Conservation (phyloP, 1,284 basidiomycete genomes). For the Testicularia cyperi region DNA sequence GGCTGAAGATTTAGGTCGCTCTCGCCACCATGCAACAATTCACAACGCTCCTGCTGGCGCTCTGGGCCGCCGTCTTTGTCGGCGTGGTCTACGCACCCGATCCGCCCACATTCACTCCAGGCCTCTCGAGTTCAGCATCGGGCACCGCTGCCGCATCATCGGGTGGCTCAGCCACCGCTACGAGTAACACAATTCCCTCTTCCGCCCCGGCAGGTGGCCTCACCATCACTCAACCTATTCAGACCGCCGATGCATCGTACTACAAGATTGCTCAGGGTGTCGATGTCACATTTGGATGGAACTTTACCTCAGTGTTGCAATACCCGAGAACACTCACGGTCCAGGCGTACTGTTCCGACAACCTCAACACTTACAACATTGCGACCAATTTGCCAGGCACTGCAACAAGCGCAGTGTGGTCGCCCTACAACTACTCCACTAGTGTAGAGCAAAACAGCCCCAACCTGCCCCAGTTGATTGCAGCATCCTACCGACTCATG, state of each 20-base stretch:
- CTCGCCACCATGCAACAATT: conserved; percentile 10
- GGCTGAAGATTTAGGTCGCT: too few relatives aligned
- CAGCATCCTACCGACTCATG: conserved; percentile 52
- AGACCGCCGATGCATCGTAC: conserved; percentile 54
- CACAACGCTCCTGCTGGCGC: conserved; percentile 11
- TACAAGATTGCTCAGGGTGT: conserved; percentile 58
- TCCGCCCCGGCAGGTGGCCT: conserved; percentile 53
- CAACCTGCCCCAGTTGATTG: conserved; percentile 46
- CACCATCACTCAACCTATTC: conserved; percentile 52
- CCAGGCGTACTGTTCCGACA: conserved; percentile 53
- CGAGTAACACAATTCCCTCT: conserved; percentile 34
- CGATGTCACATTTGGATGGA: conserved; percentile 58
- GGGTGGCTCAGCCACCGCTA: conserved; percentile 2
- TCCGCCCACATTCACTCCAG: conserved; percentile 24
- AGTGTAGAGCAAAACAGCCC: conserved; percentile 37
- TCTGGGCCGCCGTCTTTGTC: conserved; percentile 16
- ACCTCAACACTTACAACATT: conserved; percentile 53
- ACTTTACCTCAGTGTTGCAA: conserved; percentile 53
- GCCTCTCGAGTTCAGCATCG: conserved; percentile 2
- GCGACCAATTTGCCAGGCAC: conserved; percentile 49
- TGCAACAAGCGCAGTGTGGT: conserved; percentile 52
- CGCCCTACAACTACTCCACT: conserved; percentile 51
- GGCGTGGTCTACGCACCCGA: conserved; percentile 17
- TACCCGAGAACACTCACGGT: conserved; percentile 47
- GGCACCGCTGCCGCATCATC: conserved; percentile 1